phyloP scores from a whole-genome alignment of 31 red algal genomes.

The Asparagopsis taxiformis region DNA sequence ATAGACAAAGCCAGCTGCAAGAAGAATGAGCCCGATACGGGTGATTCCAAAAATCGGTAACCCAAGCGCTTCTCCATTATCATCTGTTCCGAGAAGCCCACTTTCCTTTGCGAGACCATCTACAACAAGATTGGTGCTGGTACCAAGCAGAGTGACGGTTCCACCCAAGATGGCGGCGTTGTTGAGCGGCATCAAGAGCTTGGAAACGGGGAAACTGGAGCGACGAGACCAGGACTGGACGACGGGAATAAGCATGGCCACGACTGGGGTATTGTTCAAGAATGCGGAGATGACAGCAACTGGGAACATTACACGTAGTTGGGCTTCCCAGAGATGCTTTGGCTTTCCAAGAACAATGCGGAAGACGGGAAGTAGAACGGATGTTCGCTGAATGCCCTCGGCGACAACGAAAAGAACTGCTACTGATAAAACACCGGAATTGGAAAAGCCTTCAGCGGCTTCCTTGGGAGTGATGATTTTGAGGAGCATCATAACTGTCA shows the following conservation, averaged over 20 bases:
- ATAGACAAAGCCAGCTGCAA: conserved; percentile 62
- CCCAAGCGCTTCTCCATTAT: conserved; percentile 15
- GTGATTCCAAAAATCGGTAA: conserved; percentile 81
- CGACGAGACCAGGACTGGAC: conserved; percentile 85
- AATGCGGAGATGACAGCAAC: conserved; percentile 88
- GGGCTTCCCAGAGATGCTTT: conserved; percentile 65
- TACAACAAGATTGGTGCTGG: conserved; percentile 88
- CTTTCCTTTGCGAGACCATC: conserved; percentile 67
- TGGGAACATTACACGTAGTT: conserved; percentile 80
- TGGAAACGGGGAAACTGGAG: conserved; percentile 74
- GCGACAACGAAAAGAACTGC: conserved; percentile 89
- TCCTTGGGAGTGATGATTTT: conserved; percentile 66
- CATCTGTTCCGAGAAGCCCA: conserved; percentile 24
- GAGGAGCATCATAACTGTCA: conserved; percentile 77
- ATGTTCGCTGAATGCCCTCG: conserved; percentile 88
- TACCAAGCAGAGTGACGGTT: conserved; percentile 87
- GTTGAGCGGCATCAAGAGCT: conserved; percentile 93
- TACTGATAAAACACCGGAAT: conserved; percentile 85
- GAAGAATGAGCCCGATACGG: conserved; percentile 42
- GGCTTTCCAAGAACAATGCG: conserved; percentile 82
- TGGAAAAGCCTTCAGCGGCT: conserved; percentile 84
- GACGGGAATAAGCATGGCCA: conserved; percentile 92
- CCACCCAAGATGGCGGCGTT: conserved; percentile 92
- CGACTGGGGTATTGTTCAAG: conserved; percentile 93
- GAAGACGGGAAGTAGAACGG: conserved; percentile 65